phyloP scores from a whole-genome alignment of 2,329 filamentous ascomycete species.

The Clarireedia homoeocarpa region DNA sequence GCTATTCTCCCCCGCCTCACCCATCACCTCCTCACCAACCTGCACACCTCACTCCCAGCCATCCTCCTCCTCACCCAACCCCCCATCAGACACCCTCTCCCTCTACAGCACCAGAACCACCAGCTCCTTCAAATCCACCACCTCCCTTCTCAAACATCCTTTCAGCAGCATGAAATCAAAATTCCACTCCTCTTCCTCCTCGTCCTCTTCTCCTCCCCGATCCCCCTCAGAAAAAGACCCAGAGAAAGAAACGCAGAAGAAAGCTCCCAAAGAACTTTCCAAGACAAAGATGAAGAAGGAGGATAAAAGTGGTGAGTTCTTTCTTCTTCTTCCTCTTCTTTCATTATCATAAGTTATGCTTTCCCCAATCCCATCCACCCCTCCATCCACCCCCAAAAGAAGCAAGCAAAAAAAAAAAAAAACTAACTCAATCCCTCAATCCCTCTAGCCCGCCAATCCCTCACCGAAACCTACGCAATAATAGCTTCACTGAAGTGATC shows the following conservation, averaged over 20 bases:
- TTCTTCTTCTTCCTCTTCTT: too few species aligned
- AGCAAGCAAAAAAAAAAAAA: background rate
- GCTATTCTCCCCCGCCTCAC: slow-evolving; percentile 21
- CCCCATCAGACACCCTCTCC: slow-evolving; percentile 18
- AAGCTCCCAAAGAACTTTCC: background rate
- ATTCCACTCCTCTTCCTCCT: background rate
- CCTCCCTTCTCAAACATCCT: slow-evolving; percentile 19
- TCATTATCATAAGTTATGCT: too few species aligned
- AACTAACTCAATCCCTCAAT: background rate
- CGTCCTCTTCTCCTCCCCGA: background rate
- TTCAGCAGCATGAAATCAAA: background rate
- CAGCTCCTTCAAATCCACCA: slow-evolving; percentile 12
- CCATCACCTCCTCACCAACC: slow-evolving; percentile 9
- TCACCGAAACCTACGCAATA: background rate
- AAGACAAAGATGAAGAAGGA: background rate
- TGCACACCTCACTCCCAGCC: background rate
- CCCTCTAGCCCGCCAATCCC: background rate
- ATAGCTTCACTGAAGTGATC: background rate
- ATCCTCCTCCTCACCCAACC: slow-evolving; percentile 11
- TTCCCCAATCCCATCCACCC: background rate
- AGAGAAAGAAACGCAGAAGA: background rate
- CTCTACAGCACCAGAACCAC: slow-evolving; percentile 22
- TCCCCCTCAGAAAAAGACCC: too few species aligned
- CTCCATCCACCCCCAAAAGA: background rate
- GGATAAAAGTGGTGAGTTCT: background rate